These are phyloP conservation scores for Lyophyllum decastes DNA, from an alignment of 768 basidiomycete species.

Conservation along the genomic window DNA sequence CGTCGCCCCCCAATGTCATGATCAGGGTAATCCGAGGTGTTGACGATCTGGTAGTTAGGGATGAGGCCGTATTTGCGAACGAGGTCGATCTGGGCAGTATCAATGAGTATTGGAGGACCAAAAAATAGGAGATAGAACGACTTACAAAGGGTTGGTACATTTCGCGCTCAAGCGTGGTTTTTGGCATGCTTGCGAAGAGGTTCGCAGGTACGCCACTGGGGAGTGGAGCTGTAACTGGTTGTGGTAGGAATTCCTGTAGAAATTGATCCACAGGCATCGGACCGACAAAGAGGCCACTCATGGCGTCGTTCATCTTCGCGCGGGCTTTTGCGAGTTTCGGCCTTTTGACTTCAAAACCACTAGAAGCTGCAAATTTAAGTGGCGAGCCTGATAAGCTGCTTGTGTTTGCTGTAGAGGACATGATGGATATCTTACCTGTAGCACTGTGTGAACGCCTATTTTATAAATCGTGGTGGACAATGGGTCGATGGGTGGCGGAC, in stretches of 20 bases:
- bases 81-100: neutral
- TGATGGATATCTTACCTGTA: constrained; percentile 22
- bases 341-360: neutral
- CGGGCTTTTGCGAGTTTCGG: neutral
- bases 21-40: too few relatives aligned
- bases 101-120: neutral
- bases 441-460: neutral
- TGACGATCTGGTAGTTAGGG: constrained; percentile 10
- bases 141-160: constrained; percentile 11
- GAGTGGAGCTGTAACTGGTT: too few relatives aligned
- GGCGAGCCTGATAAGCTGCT: neutral
- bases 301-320: neutral
- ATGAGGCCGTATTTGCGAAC: constrained; percentile 3
- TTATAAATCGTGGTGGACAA: neutral
- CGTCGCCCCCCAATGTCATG: too few relatives aligned
- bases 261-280: too few relatives aligned
- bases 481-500: too few relatives aligned
- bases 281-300: neutral
- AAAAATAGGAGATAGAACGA: neutral
- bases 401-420: neutral
- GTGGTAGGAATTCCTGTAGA: too few relatives aligned
- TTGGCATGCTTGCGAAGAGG: neutral
- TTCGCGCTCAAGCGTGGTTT: neutral
- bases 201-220: neutral
- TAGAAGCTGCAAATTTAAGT: neutral